Conservation (phyloP, 208 protist genomes). For the Leptomonas seymouri region DNA sequence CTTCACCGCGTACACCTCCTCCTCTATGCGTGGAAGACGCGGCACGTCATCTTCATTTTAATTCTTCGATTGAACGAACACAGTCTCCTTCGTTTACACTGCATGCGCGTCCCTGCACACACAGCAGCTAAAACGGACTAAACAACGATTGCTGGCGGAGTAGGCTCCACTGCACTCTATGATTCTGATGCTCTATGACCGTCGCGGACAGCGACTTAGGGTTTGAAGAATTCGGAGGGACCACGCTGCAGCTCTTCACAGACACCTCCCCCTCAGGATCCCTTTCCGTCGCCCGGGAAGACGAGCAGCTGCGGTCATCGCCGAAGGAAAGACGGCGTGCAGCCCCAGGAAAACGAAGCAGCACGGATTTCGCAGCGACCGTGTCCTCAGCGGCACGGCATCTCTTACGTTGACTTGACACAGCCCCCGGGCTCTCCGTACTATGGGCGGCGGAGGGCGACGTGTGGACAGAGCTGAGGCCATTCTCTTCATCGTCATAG, state of each 20-base stretch:
- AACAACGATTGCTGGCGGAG: conserved; percentile 30
- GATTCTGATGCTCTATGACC: conserved; percentile 45
- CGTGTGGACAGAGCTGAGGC: conserved; percentile 11
- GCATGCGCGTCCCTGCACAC: no score
- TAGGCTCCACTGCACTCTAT: conserved; percentile 32
- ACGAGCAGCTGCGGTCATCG: background rate
- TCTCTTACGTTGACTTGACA: background rate
- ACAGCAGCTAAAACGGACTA: conserved; percentile 19
- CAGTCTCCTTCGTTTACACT: background rate
- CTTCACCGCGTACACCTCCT: no score
- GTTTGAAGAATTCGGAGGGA: background rate
- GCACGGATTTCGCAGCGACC: background rate
- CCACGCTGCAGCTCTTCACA: background rate
- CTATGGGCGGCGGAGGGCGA: conserved; percentile 28
- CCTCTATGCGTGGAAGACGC: no score
- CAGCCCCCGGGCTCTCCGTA: conserved; percentile 6
- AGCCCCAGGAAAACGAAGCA: background rate
- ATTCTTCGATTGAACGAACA: no score
- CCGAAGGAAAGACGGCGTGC: conserved; percentile 12
- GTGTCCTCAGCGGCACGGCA: background rate
- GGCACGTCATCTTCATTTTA: no score
- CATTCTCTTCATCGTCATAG: conserved; percentile 17
- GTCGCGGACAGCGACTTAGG: conserved; percentile 38
- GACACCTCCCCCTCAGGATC: background rate
- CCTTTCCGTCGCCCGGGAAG: background rate